phyloP scores from a whole-genome alignment of 352 stramenopile species.

The Pythium diclinum region DNA sequence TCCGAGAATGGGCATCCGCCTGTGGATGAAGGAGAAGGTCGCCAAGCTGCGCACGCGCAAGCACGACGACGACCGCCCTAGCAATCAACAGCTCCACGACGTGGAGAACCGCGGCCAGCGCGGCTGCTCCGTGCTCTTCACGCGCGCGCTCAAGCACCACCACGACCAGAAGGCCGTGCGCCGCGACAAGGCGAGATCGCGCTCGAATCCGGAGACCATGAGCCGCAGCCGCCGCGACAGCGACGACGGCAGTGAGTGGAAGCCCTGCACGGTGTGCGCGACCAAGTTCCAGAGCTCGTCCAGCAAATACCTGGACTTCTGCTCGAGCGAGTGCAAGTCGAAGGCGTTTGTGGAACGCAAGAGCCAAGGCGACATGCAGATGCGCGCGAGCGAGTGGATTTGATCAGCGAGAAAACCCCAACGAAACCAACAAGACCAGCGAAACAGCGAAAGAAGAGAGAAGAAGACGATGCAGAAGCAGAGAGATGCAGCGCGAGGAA shows the following conservation, averaged over 20 bases:
- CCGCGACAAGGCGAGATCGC: conserved; percentile 20
- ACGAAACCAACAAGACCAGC: neutral
- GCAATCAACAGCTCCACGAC: conserved; percentile 13
- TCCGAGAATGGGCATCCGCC: conserved; percentile 22
- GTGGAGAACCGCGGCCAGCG: conserved; percentile 17
- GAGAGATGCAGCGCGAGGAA: neutral
- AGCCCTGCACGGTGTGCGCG: conserved; percentile 20
- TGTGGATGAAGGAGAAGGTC: conserved; percentile 29
- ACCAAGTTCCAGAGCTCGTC: conserved; percentile 17
- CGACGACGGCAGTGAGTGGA: conserved; percentile 4
- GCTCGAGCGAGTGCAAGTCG: conserved; percentile 30
- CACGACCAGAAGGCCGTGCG: conserved; percentile 6
- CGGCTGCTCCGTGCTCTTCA: conserved; percentile 26
- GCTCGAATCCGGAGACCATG: conserved; percentile 13
- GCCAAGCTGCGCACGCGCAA: conserved; percentile 26
- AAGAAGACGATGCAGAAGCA: neutral
- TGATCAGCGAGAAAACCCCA: neutral
- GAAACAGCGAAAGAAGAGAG: neutral
- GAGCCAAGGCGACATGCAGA: neutral
- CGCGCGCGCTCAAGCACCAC: conserved; percentile 24
- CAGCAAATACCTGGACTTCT: conserved; percentile 34
- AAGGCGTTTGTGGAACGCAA: conserved; percentile 18
- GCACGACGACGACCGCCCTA: conserved; percentile 10
- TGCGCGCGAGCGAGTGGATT: conserved; percentile 28
- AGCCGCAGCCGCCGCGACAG: conserved; percentile 11